These are phyloP conservation scores for Sechiopsis laciniata DNA, from an alignment of 306 rosid genomes.

Conservation along the genomic window DNA sequence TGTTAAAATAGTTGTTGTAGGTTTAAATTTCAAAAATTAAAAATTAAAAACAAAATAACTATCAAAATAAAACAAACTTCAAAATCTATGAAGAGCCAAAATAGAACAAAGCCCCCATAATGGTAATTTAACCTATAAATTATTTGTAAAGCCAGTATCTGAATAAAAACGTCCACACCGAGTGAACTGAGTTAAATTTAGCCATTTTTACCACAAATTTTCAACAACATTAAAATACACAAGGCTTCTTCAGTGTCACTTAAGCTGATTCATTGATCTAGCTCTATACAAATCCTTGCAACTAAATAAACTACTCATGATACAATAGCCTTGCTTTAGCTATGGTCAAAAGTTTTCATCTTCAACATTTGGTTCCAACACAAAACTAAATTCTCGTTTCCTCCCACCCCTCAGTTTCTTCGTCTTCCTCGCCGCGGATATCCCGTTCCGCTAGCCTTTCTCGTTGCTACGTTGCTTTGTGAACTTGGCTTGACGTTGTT, in stretches of 20 bases:
- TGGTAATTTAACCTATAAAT: too few relatives aligned
- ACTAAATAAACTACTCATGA: constrained; percentile 10
- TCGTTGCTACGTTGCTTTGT: not conserved
- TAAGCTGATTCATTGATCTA: constrained; percentile 19
- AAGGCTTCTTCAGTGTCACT: not conserved
- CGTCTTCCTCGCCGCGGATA: constrained; percentile 14
- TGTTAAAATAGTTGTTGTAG: too few relatives aligned
- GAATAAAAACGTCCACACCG: too few relatives aligned
- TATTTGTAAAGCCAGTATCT: too few relatives aligned
- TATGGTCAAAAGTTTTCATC: not conserved
- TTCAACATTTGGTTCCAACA: not conserved
- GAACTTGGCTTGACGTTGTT: not conserved
- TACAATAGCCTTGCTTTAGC: constrained; percentile 12
- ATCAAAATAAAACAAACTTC: too few relatives aligned
- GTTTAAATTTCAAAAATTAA: too few relatives aligned
- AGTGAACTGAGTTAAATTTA: too few relatives aligned
- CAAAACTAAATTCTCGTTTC: not conserved
- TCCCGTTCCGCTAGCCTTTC: not conserved
- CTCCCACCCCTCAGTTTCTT: not conserved
- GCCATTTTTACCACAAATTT: too few relatives aligned
- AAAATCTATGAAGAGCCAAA: too few relatives aligned
- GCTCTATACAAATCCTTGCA: constrained; percentile 21
- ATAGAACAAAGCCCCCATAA: too few relatives aligned
- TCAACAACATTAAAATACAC: constrained; percentile 11
- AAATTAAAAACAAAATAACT: too few relatives aligned